These are phyloP conservation scores for Penicillium cosmopolitanum DNA, from an alignment of 495 filamentous ascomycete genomes.

Conservation along the genomic window DNA sequence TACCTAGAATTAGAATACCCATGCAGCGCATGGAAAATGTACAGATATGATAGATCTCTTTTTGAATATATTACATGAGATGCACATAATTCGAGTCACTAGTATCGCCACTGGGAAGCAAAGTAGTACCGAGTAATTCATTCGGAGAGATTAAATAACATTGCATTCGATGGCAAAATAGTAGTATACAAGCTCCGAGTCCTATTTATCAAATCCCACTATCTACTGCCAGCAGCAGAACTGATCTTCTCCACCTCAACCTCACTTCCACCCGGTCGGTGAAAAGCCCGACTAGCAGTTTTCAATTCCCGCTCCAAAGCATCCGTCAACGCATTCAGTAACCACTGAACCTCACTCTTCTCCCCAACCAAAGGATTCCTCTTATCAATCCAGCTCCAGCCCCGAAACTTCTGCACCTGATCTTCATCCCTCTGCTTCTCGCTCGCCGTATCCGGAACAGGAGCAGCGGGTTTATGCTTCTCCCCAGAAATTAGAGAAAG, in stretches of 20 bases:
- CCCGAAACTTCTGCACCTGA: conserved; percentile 14
- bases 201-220: too few species aligned
- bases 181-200: too few species aligned
- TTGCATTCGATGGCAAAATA: neutral
- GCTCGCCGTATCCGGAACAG: conserved; percentile 22
- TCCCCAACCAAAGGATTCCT: conserved; percentile 73
- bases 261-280: conserved; percentile 11
- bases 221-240: neutral
- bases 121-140: neutral
- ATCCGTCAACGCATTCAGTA: conserved; percentile 65
- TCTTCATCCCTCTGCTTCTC: conserved; percentile 18
- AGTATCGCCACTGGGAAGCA: neutral
- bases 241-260: neutral
- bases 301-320: conserved; percentile 58
- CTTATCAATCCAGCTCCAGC: conserved; percentile 79
- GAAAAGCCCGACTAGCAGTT: conserved; percentile 28
- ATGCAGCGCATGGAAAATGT: conserved; percentile 3
- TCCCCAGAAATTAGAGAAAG: conserved; percentile 71
- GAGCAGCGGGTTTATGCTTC: conserved; percentile 47
- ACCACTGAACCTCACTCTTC: conserved; percentile 78
- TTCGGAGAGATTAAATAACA: neutral
- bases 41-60: conserved; percentile 1
- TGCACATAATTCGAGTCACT: neutral
- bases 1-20: conserved; percentile 4
- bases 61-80: conserved; percentile 1